Evolutionary conservation across 768 basidiomycete species (phyloP).

Genomic region (Trametes coccinea): DNA sequence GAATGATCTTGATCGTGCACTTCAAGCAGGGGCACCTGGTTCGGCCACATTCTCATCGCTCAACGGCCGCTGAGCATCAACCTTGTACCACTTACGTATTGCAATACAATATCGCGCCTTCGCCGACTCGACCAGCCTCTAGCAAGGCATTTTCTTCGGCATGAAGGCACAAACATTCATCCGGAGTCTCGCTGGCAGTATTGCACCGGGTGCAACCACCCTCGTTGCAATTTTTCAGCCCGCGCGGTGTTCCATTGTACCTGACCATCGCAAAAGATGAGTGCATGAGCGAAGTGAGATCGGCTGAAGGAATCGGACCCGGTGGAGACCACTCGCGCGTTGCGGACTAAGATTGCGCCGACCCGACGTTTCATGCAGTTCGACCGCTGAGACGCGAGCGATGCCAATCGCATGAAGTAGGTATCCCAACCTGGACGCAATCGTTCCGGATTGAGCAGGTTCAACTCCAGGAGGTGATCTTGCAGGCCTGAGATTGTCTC

Average conservation of each 20-base stretch:
- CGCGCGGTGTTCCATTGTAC: constrained; percentile 96
- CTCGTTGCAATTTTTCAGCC: constrained; percentile 84
- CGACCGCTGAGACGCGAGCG: constrained; percentile 83
- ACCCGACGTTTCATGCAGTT: constrained; percentile 99
- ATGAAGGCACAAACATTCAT: constrained; percentile 92
- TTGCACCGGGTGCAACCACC: constrained; percentile 90
- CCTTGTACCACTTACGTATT: constrained; percentile 73
- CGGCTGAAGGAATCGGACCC: constrained; percentile 50
- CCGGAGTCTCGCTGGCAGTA: constrained; percentile 49
- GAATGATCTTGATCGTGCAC: constrained; percentile 97
- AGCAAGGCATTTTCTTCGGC: constrained; percentile 97
- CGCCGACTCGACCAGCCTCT: constrained; percentile 89
- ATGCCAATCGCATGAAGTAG: constrained; percentile 97
- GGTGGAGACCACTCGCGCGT: constrained; percentile 75
- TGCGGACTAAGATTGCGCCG: constrained; percentile 88
- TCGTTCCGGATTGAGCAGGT: constrained; percentile 71
- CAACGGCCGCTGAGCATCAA: constrained; percentile 2
- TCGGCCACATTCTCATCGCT: not conserved
- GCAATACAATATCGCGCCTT: constrained; percentile 88
- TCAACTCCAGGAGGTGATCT: constrained; percentile 61
- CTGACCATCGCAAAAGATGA: constrained; percentile 37
- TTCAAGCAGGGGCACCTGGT: constrained; percentile 93
- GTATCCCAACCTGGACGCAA: constrained; percentile 91
- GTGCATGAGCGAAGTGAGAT: not conserved
- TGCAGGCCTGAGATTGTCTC: constrained; percentile 52